Evolutionary conservation across 345 rosid species (phyloP), one percentile per base, ranked within the genome.

Genomic region (Reutealis trisperma): DNA sequence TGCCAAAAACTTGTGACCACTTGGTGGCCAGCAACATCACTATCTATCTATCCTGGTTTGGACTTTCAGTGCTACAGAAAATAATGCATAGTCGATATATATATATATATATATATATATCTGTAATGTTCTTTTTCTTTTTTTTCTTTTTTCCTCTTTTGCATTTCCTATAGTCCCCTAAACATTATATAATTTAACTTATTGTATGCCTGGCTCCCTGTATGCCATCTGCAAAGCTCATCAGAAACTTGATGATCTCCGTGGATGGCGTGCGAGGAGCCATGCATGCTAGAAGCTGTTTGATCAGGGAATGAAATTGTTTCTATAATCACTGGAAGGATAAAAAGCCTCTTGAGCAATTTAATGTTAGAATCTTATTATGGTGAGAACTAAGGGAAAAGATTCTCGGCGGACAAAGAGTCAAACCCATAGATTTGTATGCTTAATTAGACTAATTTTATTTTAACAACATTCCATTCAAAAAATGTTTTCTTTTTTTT

Each of bases 131-230:
- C 1, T 54, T 15, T 54, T 54, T 18, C 1, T 54, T 18, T 54
- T 16, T 22, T 54, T 51, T 54, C 22, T 18, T 54, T 52, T 16
- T 14, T n/a, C n/a, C n/a, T n/a, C n/a, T n/a, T 54, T 54, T 54
- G 21, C 59, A 51, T 54, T 18, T 54, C 6, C 59, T 16, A 51
- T 12, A 10, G 5, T 37, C 41, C 59, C 4, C 22, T 54, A 54
- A 54, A 54, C n/a, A 19, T 18, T 37, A 37, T 37, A 37, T 37
- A 37, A 10, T 47, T 9, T 9, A 47, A 3, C 59, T 68, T 16
- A 10, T 59, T 25, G 77, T 61, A 75, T 88, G 90, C 89, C 90
- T 86, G 89, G 87, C 90, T 86, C 87, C 89, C 83, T 84, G 87
- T 79, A 88, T 84, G 90, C 90, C 87, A 82, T 81, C 81, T 84